Conservation (phyloP, 2,329 filamentous ascomycete species). For the Dothidotthia symphoricarpi region DNA sequence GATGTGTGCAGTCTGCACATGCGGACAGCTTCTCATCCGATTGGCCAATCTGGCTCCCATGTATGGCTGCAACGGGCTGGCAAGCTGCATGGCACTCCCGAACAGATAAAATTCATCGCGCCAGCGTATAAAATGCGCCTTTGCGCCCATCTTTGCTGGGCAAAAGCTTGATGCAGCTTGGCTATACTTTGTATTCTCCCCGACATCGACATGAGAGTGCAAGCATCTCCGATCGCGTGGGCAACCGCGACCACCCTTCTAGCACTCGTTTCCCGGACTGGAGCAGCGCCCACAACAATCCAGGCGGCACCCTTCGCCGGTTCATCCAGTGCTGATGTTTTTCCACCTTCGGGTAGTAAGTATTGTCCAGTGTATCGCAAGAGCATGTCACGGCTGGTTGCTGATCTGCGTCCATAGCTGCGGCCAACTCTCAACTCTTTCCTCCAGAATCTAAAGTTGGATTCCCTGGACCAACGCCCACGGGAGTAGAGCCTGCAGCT, state of each 20-base stretch:
- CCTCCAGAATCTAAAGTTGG: conserved; percentile 30
- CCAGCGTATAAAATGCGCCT: conserved; percentile 12
- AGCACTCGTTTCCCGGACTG: conserved; percentile 7
- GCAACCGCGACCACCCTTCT: conserved; percentile 12
- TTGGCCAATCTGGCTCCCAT: conserved; percentile 5
- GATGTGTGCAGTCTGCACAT: background rate
- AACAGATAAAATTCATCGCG: conserved; percentile 1
- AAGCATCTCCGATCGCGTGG: conserved; percentile 5
- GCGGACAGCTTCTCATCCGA: conserved; percentile 3
- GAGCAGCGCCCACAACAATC: conserved; percentile 18
- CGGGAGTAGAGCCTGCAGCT: conserved; percentile 28
- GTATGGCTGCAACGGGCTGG: conserved; percentile 4
- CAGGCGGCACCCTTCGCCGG: conserved; percentile 18
- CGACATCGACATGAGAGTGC: conserved; percentile 5
- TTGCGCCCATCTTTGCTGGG: conserved; percentile 14
- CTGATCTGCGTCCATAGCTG: conserved; percentile 14
- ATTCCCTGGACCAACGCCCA: conserved; percentile 32
- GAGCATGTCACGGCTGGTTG: background rate
- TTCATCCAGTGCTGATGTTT: conserved; percentile 17
- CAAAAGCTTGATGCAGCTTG: conserved; percentile 23
- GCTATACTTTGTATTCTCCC: conserved; percentile 1
- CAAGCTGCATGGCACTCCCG: conserved; percentile 3
- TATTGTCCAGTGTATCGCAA: background rate
- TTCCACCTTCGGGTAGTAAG: conserved; percentile 29
- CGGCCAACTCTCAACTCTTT: conserved; percentile 24